A percentile compares a stretch with the other conserved stretches of the same genome.
These are phyloP conservation scores for Coemansia sp. DNA, from an alignment of 192 early-diverging fungal species.

Conservation along the genomic window DNA sequence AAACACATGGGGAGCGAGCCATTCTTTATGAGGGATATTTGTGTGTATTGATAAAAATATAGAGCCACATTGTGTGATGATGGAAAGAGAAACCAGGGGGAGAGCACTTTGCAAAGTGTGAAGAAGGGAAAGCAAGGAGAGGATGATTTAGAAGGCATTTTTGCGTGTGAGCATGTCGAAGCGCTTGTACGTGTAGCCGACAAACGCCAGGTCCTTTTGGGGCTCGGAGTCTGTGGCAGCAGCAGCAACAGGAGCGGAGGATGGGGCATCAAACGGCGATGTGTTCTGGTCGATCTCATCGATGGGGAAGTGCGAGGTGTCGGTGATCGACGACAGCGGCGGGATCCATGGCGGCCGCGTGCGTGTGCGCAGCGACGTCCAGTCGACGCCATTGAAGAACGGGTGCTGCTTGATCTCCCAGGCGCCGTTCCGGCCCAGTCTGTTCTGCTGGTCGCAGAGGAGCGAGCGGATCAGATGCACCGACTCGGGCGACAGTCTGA, in stretches of 20 bases:
- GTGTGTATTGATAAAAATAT: neutral
- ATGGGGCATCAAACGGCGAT: slow-evolving; percentile 43
- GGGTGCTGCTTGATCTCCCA: slow-evolving; percentile 89
- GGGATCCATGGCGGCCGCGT: slow-evolving; percentile 93
- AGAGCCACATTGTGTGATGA: neutral
- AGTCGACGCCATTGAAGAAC: slow-evolving; percentile 93
- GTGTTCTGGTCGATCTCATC: slow-evolving; percentile 87
- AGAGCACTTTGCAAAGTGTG: neutral
- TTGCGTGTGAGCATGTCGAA: slow-evolving; percentile 81
- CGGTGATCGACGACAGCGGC: slow-evolving; percentile 88
- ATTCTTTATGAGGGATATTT: neutral
- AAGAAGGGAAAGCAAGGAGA: neutral
- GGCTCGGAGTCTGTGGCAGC: slow-evolving; percentile 31
- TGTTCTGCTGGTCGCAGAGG: slow-evolving; percentile 82
- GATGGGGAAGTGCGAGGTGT: slow-evolving; percentile 96
- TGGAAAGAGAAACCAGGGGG: neutral
- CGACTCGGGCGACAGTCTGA: slow-evolving; percentile 85
- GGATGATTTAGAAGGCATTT: slow-evolving; percentile 57
- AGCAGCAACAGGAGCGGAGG: neutral
- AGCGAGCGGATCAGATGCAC: slow-evolving; percentile 91
- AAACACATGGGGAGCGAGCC: too few relatives aligned
- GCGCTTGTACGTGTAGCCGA: slow-evolving; percentile 98
- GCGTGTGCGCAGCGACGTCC: slow-evolving; percentile 75
- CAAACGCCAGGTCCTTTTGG: slow-evolving; percentile 96
- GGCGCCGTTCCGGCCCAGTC: slow-evolving; percentile 81